Evolutionary conservation across 78 protist species (phyloP).

Genomic region (Dictyostelium capitatum): DNA sequence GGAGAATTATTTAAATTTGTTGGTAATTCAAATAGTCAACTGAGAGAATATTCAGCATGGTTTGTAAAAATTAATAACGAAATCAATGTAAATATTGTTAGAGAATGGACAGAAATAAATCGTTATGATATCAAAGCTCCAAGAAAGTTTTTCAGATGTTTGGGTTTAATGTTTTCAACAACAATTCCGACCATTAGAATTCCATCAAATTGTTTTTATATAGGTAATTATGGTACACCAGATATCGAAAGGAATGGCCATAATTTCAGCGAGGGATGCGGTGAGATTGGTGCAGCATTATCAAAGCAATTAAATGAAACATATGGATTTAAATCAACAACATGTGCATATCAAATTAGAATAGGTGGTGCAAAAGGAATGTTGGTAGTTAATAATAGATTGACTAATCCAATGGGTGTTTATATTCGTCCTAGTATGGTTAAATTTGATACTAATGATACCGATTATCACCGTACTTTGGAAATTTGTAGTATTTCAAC

Average conservation of each 20-base stretch:
- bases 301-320: not conserved
- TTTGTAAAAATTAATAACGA: not conserved
- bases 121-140: not conserved
- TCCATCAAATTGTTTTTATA: not conserved
- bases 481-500: constrained; percentile 46
- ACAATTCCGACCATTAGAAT: not conserved
- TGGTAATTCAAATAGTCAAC: constrained; percentile 9
- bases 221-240: too few species aligned
- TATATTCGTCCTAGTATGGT: constrained; percentile 51
- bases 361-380: constrained; percentile 81
- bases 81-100: not conserved
- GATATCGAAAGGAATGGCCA: not conserved
- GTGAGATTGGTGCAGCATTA: constrained; percentile 10
- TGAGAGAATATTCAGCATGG: not conserved
- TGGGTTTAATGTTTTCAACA: constrained; percentile 29
- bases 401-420: not conserved
- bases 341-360: constrained; percentile 72
- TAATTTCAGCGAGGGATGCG: constrained; percentile 49
- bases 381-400: constrained; percentile 11
- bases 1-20: constrained; percentile 2
- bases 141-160: constrained; percentile 14
- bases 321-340: not conserved
- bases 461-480: not conserved
- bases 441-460: not conserved
- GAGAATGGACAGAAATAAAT: not conserved